These are phyloP conservation scores for Cytauxzoon felis DNA, from an alignment of 169 alveolate species.

Conservation along the genomic window DNA sequence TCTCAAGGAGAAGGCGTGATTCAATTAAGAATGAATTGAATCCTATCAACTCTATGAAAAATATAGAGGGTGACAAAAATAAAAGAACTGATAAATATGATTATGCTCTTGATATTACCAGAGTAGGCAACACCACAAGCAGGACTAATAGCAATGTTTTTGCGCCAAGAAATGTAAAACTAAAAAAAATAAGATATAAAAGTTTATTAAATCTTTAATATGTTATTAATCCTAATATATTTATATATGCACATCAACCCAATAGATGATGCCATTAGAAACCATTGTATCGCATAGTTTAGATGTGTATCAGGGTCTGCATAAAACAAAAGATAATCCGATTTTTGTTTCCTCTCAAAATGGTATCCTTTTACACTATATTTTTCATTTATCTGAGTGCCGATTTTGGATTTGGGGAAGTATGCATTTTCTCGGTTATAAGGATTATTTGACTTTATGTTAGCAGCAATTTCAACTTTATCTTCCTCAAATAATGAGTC, in stretches of 20 bases:
- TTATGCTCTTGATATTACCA: too few relatives aligned
- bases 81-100: too few relatives aligned
- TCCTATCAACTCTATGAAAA: too few relatives aligned
- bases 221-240: slow-evolving; percentile 24
- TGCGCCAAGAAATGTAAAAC: too few relatives aligned
- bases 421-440: not conserved
- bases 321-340: slow-evolving; percentile 81
- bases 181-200: too few relatives aligned
- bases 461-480: slow-evolving; percentile 13
- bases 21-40: too few relatives aligned
- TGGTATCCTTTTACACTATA: slow-evolving; percentile 40
- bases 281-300: slow-evolving; percentile 88
- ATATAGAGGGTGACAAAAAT: too few relatives aligned
- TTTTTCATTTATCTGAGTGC: not conserved
- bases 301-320: slow-evolving; percentile 87
- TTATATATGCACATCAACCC: slow-evolving; percentile 65
- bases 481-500: slow-evolving; percentile 79
- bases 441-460: slow-evolving; percentile 6
- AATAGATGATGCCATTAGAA: slow-evolving; percentile 66
- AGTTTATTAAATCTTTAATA: too few relatives aligned
- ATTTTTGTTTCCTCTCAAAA: slow-evolving; percentile 68
- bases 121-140: too few relatives aligned
- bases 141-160: too few relatives aligned
- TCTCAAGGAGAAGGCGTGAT: too few relatives aligned
- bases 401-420: not conserved